Percentiles rank a stretch among this genome's conserved stretches.
phyloP scores from a whole-genome alignment of 2,329 filamentous ascomycete species.

The Ceratocystis albifundus region DNA sequence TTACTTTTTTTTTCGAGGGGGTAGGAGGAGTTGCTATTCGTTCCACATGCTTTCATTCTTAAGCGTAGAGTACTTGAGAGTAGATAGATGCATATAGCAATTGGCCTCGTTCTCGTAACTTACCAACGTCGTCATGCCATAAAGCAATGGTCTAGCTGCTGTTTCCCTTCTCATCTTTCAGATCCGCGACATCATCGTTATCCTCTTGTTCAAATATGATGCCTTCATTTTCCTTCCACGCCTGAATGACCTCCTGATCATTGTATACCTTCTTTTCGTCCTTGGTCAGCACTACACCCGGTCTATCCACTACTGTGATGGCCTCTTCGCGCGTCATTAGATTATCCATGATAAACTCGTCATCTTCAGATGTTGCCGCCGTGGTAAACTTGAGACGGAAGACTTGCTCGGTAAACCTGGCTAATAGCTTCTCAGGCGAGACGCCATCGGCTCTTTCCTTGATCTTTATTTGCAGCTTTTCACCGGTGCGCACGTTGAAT shows the following conservation, averaged over 20 bases:
- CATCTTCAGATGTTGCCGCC: constrained; percentile 11
- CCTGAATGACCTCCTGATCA: not conserved
- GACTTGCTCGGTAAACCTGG: constrained; percentile 24
- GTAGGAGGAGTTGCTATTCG: not conserved
- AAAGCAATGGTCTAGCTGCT: not conserved
- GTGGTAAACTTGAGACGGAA: constrained; percentile 25
- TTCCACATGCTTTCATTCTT: not conserved
- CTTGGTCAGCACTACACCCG: not conserved
- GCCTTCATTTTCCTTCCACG: not conserved
- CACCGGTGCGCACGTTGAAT: constrained; percentile 28
- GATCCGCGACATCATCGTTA: not conserved
- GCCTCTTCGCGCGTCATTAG: constrained; percentile 11
- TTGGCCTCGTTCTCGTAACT: not conserved
- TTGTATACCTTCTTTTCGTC: not conserved
- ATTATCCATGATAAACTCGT: constrained; percentile 23
- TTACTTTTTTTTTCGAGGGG: not conserved
- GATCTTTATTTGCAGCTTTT: constrained; percentile 26
- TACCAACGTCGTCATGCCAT: not conserved
- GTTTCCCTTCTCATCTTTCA: not conserved
- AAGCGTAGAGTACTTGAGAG: not conserved
- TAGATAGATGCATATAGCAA: no score
- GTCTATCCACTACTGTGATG: not conserved
- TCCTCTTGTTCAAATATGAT: not conserved
- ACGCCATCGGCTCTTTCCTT: not conserved
- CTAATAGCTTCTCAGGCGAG: not conserved